Conservation (phyloP, 2,329 filamentous ascomycete genomes). For the Waltergamsia citrina region DNA sequence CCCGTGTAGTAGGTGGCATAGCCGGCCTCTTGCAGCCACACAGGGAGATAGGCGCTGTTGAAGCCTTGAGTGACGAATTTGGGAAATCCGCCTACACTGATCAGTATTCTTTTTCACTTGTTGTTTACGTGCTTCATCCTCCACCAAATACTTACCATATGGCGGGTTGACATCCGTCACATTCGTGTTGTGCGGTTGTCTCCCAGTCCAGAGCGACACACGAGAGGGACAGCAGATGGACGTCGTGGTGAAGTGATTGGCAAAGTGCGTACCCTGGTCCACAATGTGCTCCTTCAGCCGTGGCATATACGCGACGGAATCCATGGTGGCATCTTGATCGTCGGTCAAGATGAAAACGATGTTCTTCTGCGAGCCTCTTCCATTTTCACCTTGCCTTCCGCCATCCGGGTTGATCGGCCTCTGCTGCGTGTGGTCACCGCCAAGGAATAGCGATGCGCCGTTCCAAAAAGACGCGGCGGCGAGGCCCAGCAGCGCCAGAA, state of each 20-base stretch:
- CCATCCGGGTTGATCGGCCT: too few relatives aligned
- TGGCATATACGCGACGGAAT: constrained; percentile 53
- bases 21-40: constrained; percentile 61
- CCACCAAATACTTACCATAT: constrained; percentile 28
- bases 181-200: constrained; percentile 61
- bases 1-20: constrained; percentile 66
- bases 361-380: too few relatives aligned
- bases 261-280: constrained; percentile 48
- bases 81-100: constrained; percentile 34
- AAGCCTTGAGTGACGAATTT: constrained; percentile 57
- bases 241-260: constrained; percentile 56
- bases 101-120: not conserved
- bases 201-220: constrained; percentile 56
- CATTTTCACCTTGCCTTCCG: too few relatives aligned
- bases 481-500: too few relatives aligned
- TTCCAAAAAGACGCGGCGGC: too few relatives aligned
- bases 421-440: too few relatives aligned
- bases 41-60: constrained; percentile 57
- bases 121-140: not conserved
- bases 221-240: constrained; percentile 60
- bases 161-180: constrained; percentile 49
- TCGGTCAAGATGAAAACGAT: constrained; percentile 61
- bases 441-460: too few relatives aligned
- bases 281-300: constrained; percentile 44
- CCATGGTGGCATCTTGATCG: constrained; percentile 55